A percentile compares a stretch with the other conserved stretches of the same genome.
phyloP scores from a whole-genome alignment of 768 basidiomycete genomes.

The Panellus pusillus region DNA sequence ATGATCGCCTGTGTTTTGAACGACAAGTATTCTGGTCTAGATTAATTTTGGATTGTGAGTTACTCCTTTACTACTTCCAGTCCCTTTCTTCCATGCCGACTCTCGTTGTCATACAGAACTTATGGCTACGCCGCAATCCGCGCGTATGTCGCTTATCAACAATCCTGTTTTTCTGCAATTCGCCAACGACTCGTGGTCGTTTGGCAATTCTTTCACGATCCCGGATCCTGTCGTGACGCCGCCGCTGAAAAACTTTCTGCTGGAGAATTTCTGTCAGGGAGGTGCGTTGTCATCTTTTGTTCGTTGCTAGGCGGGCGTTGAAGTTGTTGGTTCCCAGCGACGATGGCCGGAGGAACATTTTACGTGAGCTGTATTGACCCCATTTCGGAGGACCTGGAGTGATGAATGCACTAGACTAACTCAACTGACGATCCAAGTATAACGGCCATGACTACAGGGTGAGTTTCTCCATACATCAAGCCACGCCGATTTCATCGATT shows the following conservation, averaged over 20 bases:
- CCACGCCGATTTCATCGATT: neutral
- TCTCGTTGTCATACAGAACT: neutral
- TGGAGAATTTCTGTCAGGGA: no score
- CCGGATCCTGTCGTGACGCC: no score
- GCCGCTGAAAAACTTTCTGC: no score
- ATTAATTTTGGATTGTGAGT: no score
- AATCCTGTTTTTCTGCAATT: neutral
- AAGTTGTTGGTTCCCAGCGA: neutral
- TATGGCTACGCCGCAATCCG: neutral
- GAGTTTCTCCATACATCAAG: neutral
- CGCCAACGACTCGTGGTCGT: neutral
- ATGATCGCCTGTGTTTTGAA: no score
- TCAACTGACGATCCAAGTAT: neutral
- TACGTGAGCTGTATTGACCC: neutral
- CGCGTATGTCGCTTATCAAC: neutral
- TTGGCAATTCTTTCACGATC: neutral
- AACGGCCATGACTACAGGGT: conserved; percentile 15
- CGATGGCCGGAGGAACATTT: conserved; percentile 15
- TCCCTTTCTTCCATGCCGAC: no score
- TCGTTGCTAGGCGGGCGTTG: no score
- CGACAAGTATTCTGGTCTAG: no score
- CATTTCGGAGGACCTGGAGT: neutral
- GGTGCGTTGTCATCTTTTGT: no score
- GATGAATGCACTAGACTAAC: neutral
- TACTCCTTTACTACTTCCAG: no score